A percentile compares a stretch with the other conserved stretches of the same genome.
Evolutionary conservation across 2,329 filamentous ascomycete genomes (phyloP).

Genomic region (Xylariaceae sp.): DNA sequence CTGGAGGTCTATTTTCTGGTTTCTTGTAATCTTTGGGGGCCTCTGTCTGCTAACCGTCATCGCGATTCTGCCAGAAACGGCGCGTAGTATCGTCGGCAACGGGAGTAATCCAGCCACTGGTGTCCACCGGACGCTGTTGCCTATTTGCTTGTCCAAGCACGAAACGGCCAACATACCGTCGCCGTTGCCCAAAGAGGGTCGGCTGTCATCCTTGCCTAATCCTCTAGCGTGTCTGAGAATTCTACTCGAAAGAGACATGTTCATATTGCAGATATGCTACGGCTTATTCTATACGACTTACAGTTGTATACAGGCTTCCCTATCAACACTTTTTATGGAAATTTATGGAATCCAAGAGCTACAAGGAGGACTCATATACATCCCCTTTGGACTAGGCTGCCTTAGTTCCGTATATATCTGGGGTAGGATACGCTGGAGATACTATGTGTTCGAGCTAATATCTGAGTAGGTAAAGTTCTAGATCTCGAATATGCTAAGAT

Average conservation of each 20-base stretch:
- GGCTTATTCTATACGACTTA: conserved; percentile 23
- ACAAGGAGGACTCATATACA: conserved; percentile 19
- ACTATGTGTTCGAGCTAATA: neutral
- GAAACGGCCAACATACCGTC: neutral
- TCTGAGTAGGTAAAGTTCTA: conserved; percentile 5
- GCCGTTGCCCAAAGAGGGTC: neutral
- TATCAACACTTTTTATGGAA: conserved; percentile 20
- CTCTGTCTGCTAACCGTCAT: conserved; percentile 35
- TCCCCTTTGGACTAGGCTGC: conserved; percentile 17
- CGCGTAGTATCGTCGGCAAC: conserved; percentile 14
- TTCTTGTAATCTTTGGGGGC: conserved; percentile 36
- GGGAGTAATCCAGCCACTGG: conserved; percentile 11
- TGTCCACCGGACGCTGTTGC: conserved; percentile 8
- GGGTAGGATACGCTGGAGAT: conserved; percentile 7
- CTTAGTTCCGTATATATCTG: conserved; percentile 15
- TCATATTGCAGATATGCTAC: conserved; percentile 17
- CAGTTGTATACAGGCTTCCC: conserved; percentile 19
- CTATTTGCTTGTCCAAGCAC: neutral
- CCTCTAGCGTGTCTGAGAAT: conserved; percentile 13
- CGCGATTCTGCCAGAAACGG: conserved; percentile 36
- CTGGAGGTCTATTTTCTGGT: conserved; percentile 48
- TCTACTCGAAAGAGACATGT: conserved; percentile 6
- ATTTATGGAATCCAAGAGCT: conserved; percentile 19
- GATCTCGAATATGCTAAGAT: conserved; percentile 11
- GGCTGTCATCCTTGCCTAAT: conserved; percentile 8